Conservation (phyloP, 169 alveolate species). For the Babesia gibsoni region DNA sequence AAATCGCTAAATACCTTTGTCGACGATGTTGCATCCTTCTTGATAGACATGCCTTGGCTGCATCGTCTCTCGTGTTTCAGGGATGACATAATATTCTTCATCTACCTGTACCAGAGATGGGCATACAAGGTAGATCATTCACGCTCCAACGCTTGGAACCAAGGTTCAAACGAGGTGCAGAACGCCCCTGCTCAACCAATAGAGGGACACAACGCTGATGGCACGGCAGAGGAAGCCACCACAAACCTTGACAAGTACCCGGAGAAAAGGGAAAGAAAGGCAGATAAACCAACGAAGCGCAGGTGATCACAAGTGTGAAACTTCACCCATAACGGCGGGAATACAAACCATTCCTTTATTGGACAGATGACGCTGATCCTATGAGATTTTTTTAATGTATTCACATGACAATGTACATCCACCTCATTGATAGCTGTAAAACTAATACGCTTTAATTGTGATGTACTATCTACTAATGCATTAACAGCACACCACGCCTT, state of each 20-base stretch:
- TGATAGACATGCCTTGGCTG: slow-evolving; percentile 97
- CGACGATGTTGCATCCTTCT: slow-evolving; percentile 96
- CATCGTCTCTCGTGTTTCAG: slow-evolving; percentile 96
- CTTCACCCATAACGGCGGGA: background rate
- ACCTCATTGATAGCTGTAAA: too few relatives aligned
- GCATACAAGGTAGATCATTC: slow-evolving; percentile 77
- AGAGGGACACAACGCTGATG: background rate
- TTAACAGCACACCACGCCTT: too few relatives aligned
- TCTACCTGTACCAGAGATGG: slow-evolving; percentile 95
- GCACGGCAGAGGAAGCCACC: background rate
- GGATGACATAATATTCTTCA: slow-evolving; percentile 96
- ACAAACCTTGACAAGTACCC: background rate
- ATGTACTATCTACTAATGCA: too few relatives aligned
- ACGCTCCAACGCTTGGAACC: slow-evolving; percentile 54
- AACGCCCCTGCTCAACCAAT: background rate
- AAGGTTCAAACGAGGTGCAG: slow-evolving; percentile 11
- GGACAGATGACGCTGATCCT: too few relatives aligned
- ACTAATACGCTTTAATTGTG: too few relatives aligned
- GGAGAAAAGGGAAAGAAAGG: background rate
- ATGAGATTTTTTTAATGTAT: too few relatives aligned
- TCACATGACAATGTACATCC: too few relatives aligned
- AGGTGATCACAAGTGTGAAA: background rate
- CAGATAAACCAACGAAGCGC: background rate
- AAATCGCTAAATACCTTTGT: slow-evolving; percentile 95
- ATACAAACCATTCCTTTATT: too few relatives aligned